Base-by-base conservation (phyloP, 108 stramenopile species). In the Fistulifera pelliculosa region DNA sequence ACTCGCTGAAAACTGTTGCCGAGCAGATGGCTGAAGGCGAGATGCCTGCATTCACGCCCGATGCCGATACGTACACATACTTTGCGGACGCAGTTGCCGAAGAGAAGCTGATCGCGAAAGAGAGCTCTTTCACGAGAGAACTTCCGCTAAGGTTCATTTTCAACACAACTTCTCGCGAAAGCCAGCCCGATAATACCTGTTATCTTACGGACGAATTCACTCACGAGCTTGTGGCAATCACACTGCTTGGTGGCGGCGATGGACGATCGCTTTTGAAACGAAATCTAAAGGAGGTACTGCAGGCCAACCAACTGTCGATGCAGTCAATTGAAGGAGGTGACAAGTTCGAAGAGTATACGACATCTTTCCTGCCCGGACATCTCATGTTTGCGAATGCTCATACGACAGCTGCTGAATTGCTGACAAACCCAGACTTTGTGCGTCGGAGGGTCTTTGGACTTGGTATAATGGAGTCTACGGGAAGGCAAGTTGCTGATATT, bases 291-390 rank as follows among this genome's bases (percentile, higher is more conserved):
- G 72, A 72, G 44, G 64, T 65, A 18, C 48, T 78, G 23, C 56
- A 57, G 54, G 62, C 60, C 14, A 63, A 61, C 39, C 67, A 78
- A 43, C 47, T 69, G 16, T 69, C 63, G 24, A 59, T 70, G 53
- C 52, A 61, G 38, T 57, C 49, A 13, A 62, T 70, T 38, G 58
- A 68, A 26, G 79, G 74, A 4, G 80, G 75, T 11, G 74, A 69
- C 58, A 84, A 84, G 41, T 65, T 90, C 41, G 88, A 90, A 55
- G 84, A 85, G 47, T 90, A 90, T 56, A 69, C 83, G 56, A 70
- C 68, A 2, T 69, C 79, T 21, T 80, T 86, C 54, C 61, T 86
- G 31, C 84, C 85, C 7, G 62, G 65, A 24, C 88, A 90, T 72
- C 63, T 90, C 1, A 80, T 86, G 64, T 69, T 72, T 27, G 75